phyloP scores from a whole-genome alignment of 2,329 filamentous ascomycete genomes.

The Claviceps sp. region DNA sequence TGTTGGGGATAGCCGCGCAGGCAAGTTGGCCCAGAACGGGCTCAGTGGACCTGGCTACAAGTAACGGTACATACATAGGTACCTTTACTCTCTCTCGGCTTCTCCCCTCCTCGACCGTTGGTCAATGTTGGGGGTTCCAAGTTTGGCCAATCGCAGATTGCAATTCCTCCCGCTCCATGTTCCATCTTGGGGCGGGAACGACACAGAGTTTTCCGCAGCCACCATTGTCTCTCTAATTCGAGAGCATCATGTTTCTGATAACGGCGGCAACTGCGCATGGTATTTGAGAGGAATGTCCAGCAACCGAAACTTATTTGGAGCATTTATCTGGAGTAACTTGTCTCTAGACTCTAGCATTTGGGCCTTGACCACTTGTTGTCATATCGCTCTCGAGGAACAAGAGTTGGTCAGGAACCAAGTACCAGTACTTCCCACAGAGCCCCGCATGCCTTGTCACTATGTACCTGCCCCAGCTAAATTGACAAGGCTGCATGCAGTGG shows the following conservation, averaged over 20 bases:
- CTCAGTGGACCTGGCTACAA: neutral
- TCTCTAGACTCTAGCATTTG: no score
- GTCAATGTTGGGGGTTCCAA: neutral
- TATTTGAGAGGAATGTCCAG: no score
- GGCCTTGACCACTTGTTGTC: no score
- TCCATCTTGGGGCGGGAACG: neutral
- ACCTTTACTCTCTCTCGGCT: neutral
- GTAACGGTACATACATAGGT: no score
- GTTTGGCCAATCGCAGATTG: neutral
- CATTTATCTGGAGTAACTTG: no score
- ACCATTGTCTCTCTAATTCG: neutral
- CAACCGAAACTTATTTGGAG: no score
- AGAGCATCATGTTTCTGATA: neutral
- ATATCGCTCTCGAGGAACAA: no score
- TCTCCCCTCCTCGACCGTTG: neutral
- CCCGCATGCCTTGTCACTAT: neutral
- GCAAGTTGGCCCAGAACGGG: conserved; percentile 3
- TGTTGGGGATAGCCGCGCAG: conserved; percentile 25
- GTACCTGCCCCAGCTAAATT: neutral
- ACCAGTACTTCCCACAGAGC: neutral
- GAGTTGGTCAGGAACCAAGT: neutral
- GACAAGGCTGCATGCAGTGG: neutral
- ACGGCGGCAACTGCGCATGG: no score
- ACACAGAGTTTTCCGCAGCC: neutral
- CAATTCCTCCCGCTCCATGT: neutral